A percentile compares a stretch with the other conserved stretches of the same genome.
phyloP scores from a whole-genome alignment of 2,329 filamentous ascomycete genomes.

The Monilinia aucupariae region DNA sequence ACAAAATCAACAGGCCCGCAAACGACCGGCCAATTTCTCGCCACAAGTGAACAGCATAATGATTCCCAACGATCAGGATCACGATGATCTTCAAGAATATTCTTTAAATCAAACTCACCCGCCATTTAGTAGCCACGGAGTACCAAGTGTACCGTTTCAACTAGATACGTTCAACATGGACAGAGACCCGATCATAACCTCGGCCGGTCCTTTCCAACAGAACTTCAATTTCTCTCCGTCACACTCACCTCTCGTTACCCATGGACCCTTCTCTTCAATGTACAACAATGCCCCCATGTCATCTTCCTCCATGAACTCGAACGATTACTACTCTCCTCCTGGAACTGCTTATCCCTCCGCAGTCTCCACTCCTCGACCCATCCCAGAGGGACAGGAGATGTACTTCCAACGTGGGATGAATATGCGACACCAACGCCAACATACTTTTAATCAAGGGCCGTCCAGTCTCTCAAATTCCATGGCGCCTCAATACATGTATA shows the following conservation, averaged over 20 bases:
- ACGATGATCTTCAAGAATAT: conserved; percentile 61
- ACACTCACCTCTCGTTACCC: conserved; percentile 60
- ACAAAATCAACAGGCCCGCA: conserved; percentile 45
- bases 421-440: conserved; percentile 43
- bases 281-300: conserved; percentile 58
- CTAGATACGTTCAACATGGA: conserved; percentile 53
- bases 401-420: conserved; percentile 55
- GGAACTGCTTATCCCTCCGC: conserved; percentile 64
- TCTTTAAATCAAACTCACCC: conserved; percentile 51
- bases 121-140: conserved; percentile 35
- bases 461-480: conserved; percentile 52
- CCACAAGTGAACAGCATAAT: conserved; percentile 63
- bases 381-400: conserved; percentile 56
- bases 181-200: conserved; percentile 56
- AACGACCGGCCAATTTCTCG: conserved; percentile 65
- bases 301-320: conserved; percentile 58
- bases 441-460: conserved; percentile 45
- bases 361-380: conserved; percentile 64
- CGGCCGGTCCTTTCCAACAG: conserved; percentile 62
- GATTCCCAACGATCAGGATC: conserved; percentile 56
- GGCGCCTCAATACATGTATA: conserved; percentile 59
- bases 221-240: conserved; percentile 66
- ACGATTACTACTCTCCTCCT: conserved; percentile 66
- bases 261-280: conserved; percentile 53
- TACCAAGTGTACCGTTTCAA: conserved; percentile 47